phyloP scores from a whole-genome alignment of 2,329 filamentous ascomycete genomes.

The Cryphonectria carpinicola region DNA sequence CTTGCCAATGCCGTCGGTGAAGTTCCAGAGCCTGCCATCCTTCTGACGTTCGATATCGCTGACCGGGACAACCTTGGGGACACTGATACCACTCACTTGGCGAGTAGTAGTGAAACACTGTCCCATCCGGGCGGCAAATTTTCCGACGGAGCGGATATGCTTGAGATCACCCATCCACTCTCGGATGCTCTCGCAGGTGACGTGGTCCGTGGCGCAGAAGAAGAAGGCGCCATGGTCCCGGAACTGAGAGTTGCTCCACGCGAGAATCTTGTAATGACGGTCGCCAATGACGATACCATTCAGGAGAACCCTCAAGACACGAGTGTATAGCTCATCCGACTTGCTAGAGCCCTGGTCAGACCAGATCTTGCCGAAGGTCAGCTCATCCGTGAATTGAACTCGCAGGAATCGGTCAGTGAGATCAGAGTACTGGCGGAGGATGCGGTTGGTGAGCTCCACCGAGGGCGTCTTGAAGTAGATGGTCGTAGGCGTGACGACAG shows the following conservation, averaged over 20 bases:
- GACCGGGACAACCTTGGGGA: constrained; percentile 63
- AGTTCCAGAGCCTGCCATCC: constrained; percentile 63
- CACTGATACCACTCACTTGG: constrained; percentile 67
- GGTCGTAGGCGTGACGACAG: constrained; percentile 80
- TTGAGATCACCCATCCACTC: constrained; percentile 84
- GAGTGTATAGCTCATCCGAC: constrained; percentile 73
- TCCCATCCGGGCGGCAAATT: constrained; percentile 84
- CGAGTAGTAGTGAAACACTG: constrained; percentile 96
- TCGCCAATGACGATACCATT: constrained; percentile 84
- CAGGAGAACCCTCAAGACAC: constrained; percentile 71
- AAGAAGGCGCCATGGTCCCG: constrained; percentile 92
- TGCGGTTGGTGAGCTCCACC: constrained; percentile 85
- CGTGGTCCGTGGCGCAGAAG: constrained; percentile 71
- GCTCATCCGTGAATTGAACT: constrained; percentile 88
- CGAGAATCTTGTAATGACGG: constrained; percentile 84
- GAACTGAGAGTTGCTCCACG: constrained; percentile 94
- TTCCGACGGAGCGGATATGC: constrained; percentile 82
- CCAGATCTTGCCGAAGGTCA: constrained; percentile 62
- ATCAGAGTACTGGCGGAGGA: constrained; percentile 74
- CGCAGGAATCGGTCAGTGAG: constrained; percentile 80
- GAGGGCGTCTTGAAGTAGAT: constrained; percentile 77
- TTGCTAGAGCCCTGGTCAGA: constrained; percentile 54
- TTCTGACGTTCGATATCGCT: constrained; percentile 66
- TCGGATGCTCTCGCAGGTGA: constrained; percentile 78
- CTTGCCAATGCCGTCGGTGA: constrained; percentile 92